Base-by-base conservation (phyloP, 108 stramenopile species). In the Cyclotella cryptica region DNA sequence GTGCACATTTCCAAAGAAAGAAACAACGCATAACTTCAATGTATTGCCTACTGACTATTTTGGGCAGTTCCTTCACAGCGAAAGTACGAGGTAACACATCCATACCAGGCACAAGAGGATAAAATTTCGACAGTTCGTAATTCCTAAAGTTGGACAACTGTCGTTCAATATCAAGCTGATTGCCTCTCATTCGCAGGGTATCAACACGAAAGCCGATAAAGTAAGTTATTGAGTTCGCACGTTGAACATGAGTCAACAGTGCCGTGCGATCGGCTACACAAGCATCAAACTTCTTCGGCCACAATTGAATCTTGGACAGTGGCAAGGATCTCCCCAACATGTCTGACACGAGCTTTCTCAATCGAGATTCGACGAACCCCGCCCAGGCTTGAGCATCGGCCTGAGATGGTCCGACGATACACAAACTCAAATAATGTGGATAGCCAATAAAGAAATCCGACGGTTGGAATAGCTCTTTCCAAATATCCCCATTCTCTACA, bases 391-490 rank as follows among this genome's bases (percentile, higher is more conserved):
- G 87, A 29, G 92, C 95, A 65, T 97, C 97, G 11, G 83, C 78
- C 68, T 94, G 88, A n/a, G 90, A 89, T 8, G 93, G 92, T 21
- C 93, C 98, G 44, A 94, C 91, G 51, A 98, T 96, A 71, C 97
- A 95, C 39, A 98, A 62, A 44, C 93, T 96, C 47, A 99, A 68
- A 84, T 99, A 99, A 58, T 95, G 84, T 11, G 95, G 93, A 74
- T 98, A 99, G 21, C 86, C 75, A 77, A 98, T 90, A 75, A 98
- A 99, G 70, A 99, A 99, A 64, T 99, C 98, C 7, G 95, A 95
- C 0, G 94, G 96, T 66, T 91, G 83, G 64, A 99, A 96, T 22
- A 99, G 75, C 61, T 86, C 86, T 11, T 65, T 85, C 97, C 97
- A 99, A 28, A 69, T 61, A 26, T 81, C 81, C 35, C 83, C 57